These are phyloP conservation scores for Glycyrrhiza uralensis DNA, from an alignment of 306 rosid species.

Conservation along the genomic window DNA sequence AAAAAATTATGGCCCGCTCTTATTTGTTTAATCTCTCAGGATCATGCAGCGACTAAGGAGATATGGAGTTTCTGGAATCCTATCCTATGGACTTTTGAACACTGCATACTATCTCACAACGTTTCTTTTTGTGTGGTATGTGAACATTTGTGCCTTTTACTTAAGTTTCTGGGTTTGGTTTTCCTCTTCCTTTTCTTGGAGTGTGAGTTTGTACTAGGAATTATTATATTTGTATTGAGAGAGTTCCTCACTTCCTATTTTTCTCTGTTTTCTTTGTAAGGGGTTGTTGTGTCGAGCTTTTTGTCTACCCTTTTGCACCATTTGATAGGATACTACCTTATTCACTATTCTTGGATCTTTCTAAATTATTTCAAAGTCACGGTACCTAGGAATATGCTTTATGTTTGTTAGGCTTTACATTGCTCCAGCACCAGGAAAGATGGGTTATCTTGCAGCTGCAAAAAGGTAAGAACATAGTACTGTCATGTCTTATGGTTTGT, in stretches of 20 bases:
- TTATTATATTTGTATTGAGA: background rate
- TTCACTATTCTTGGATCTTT: background rate
- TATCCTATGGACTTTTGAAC: constrained; percentile 80
- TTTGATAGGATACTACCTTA: background rate
- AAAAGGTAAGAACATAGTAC: constrained; percentile 46
- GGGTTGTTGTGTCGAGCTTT: background rate
- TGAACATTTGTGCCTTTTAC: background rate
- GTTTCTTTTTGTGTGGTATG: constrained; percentile 86
- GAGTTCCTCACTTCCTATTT: background rate
- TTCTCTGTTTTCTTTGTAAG: background rate
- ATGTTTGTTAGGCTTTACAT: constrained; percentile 64
- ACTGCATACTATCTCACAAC: constrained; percentile 80
- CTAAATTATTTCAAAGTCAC: background rate
- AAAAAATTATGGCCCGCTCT: constrained; percentile 15
- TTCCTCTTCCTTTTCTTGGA: background rate
- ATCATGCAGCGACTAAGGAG: constrained; percentile 56
- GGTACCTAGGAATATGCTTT: constrained; percentile 12
- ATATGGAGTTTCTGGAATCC: constrained; percentile 79
- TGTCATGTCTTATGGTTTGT: background rate
- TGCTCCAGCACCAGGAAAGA: constrained; percentile 77
- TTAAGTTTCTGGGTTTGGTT: background rate
- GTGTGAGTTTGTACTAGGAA: background rate
- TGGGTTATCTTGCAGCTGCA: constrained; percentile 86
- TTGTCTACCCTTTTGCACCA: background rate
- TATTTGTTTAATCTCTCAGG: constrained; percentile 46